Conservation (phyloP, 257 asterid species). For the Scutellaria minor region DNA sequence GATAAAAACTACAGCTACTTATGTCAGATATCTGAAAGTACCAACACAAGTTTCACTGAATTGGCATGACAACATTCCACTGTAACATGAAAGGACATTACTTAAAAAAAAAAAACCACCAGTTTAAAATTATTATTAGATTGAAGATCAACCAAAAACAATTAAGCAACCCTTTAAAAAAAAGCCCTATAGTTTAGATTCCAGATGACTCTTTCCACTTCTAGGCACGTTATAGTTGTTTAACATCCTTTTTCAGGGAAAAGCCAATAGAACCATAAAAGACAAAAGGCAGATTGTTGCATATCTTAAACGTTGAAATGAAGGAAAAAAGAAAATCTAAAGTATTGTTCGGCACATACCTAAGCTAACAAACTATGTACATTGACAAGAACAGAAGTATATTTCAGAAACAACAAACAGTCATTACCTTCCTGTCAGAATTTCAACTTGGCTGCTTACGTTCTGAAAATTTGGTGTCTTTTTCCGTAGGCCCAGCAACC, state of each 20-base stretch:
- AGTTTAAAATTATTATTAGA: slow-evolving; percentile 1
- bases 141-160: slow-evolving; percentile 1
- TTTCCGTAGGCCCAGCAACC: slow-evolving; percentile 67
- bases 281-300: background rate
- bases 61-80: slow-evolving; percentile 8
- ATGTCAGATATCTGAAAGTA: background rate
- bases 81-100: background rate
- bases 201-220: slow-evolving; percentile 1
- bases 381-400: background rate
- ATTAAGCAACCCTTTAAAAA: slow-evolving; percentile 4
- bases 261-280: background rate
- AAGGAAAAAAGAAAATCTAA: background rate
- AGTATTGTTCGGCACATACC: background rate
- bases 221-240: slow-evolving; percentile 8
- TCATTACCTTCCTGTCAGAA: slow-evolving; percentile 69
- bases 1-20: slow-evolving; percentile 14
- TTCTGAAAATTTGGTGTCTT: slow-evolving; percentile 58
- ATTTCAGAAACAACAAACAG: background rate
- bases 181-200: background rate
- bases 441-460: slow-evolving; percentile 64
- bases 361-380: background rate
- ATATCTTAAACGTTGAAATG: background rate
- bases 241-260: background rate
- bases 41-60: background rate
- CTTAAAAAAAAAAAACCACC: background rate